A percentile compares a stretch with the other conserved stretches of the same genome.
These are phyloP conservation scores for Aspergillus pseudoterreus DNA, from an alignment of 2,329 filamentous ascomycete genomes.

Conservation along the genomic window DNA sequence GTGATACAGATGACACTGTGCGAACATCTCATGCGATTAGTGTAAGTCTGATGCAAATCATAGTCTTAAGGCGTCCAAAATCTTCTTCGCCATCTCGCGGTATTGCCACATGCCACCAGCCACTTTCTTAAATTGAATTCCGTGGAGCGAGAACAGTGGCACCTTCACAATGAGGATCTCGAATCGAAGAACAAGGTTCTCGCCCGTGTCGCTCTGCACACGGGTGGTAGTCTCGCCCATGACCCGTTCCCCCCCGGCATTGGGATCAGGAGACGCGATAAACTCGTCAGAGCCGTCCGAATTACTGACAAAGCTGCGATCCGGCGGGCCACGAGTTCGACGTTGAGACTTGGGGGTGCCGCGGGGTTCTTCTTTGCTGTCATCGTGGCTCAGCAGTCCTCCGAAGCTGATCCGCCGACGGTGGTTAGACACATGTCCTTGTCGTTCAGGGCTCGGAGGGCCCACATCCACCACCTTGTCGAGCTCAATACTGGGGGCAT, in stretches of 20 bases:
- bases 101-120: slow-evolving; percentile 97
- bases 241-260: slow-evolving; percentile 53
- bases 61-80: slow-evolving; percentile 79
- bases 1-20: slow-evolving; percentile 15
- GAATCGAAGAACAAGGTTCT: slow-evolving; percentile 79
- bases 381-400: slow-evolving; percentile 63
- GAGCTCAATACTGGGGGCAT: slow-evolving; percentile 84
- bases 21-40: slow-evolving; percentile 11
- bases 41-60: slow-evolving; percentile 39
- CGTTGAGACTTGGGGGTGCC: slow-evolving; percentile 43
- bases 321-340: slow-evolving; percentile 48
- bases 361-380: slow-evolving; percentile 60
- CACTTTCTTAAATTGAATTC: slow-evolving; percentile 97
- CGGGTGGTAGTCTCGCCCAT: slow-evolving; percentile 88
- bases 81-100: slow-evolving; percentile 96
- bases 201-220: slow-evolving; percentile 83
- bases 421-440: slow-evolving; percentile 54
- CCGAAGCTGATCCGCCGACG: slow-evolving; percentile 81
- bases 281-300: slow-evolving; percentile 84
- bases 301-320: slow-evolving; percentile 73
- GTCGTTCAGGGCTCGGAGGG: slow-evolving; percentile 55
- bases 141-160: slow-evolving; percentile 84
- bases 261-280: slow-evolving; percentile 45
- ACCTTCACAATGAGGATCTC: slow-evolving; percentile 98
- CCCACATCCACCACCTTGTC: slow-evolving; percentile 64